Base-by-base conservation (phyloP, 2,329 filamentous ascomycete genomes). In the Trichoderma sp. region DNA sequence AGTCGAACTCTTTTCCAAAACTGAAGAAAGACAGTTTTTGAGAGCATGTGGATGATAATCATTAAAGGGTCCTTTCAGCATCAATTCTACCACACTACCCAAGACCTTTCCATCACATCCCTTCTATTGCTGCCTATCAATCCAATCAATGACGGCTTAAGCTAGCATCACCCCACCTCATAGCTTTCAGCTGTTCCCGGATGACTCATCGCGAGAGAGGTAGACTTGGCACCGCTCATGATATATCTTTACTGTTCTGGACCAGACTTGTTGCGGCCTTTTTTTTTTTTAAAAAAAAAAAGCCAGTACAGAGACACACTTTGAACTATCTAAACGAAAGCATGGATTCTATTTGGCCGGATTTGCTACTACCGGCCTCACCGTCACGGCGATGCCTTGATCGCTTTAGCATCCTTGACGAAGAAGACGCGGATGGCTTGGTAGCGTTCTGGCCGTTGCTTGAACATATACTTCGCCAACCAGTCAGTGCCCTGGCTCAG, bases 341-440 rank as follows among this genome's bases (percentile, higher is more conserved):
- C 52, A 53, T 61, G 60, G 35, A 21, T 13, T 14, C 19, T 21
- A 5, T 14, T n/a, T 69, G 68, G 60, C 19, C 47, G 24, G 19
- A 64, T 21, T 70, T 59, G 47, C 5, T 72, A 6, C 65, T 74
- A 2, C 72, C 70, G 6, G 70, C 56, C 19, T 72, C 72, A 4
- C 60, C 56, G 6, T 63, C 68, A 5, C 53, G 63, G 24, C 69
- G 73, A 24, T 73, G 70, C 19, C 63, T 77, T 16, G 77, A 78
- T 66, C 75, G 77, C n/a, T 78, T 78, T 68, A 78, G 76, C 57
- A 70, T 76, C 52, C 72, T 78, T 5, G 70, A 73, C 7, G 70
- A 75, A 11, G 74, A 77, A 43, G 75, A 75, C 16, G 68, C 70
- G 0, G 27, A 72, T 31, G 76, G 77, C 0, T 69, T 71, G 3